Conservation (phyloP, 2,329 filamentous ascomycete species). For the Thelonectria discophora region DNA sequence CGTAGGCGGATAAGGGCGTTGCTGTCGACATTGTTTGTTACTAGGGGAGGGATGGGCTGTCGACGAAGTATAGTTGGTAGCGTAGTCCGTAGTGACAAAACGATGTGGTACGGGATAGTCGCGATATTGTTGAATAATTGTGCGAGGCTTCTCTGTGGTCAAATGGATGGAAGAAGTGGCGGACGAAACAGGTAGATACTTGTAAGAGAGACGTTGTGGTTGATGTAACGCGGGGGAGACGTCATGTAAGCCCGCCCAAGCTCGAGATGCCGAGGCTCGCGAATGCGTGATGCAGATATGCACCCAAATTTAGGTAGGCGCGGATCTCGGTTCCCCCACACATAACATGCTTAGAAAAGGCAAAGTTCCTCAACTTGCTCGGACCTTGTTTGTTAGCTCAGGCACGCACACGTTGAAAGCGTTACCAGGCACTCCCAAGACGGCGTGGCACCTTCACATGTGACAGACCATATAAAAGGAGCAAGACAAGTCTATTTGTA, state of each 20-base stretch:
- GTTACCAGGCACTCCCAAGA: no score
- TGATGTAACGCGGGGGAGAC: slow-evolving; percentile 6
- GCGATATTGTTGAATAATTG: background rate
- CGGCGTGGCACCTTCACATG: no score
- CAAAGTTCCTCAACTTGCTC: background rate
- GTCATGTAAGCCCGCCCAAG: slow-evolving; percentile 11
- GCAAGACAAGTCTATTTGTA: slow-evolving; percentile 40
- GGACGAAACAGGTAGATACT: background rate
- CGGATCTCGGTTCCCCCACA: slow-evolving; percentile 21
- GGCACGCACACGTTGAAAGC: background rate
- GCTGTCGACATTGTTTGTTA: slow-evolving; percentile 34
- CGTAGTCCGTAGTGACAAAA: no score
- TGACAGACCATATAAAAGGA: slow-evolving; percentile 17
- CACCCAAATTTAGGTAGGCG: slow-evolving; percentile 17
- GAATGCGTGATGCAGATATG: slow-evolving; percentile 13
- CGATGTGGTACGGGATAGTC: no score
- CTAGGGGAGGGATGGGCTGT: no score
- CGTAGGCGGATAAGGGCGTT: slow-evolving; percentile 50
- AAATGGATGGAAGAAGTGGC: no score
- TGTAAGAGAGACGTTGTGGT: background rate
- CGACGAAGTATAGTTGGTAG: no score
- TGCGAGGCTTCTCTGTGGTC: no score
- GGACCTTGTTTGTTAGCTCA: background rate
- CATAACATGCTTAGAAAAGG: background rate
- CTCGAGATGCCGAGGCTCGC: slow-evolving; percentile 41